Conservation (phyloP, 1,284 basidiomycete species). For the Earliella scabrosa region DNA sequence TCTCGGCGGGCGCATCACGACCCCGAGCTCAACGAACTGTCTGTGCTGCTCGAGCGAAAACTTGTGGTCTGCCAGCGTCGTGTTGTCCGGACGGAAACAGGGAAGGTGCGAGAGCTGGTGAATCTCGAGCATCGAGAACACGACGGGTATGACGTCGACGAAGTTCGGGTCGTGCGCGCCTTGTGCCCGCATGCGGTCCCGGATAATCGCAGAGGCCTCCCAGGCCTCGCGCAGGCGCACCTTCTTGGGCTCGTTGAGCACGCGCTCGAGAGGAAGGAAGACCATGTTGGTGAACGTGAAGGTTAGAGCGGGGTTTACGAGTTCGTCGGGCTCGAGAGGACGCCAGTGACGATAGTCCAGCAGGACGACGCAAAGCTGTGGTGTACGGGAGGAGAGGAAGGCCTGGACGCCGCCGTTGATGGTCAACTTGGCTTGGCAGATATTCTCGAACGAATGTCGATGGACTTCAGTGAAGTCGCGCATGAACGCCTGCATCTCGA, state of each 20-base stretch:
- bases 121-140: too few species aligned
- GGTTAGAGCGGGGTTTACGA: background rate
- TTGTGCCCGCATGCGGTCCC: background rate
- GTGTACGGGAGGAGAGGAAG: too few species aligned
- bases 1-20: background rate
- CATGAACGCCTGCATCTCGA: too few species aligned
- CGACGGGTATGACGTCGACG: conserved; percentile 7
- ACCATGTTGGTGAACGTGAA: background rate
- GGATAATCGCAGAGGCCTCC: conserved; percentile 1
- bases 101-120: conserved; percentile 4
- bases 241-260: background rate
- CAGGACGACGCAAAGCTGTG: conserved; percentile 7
- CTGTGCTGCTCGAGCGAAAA: conserved; percentile 1
- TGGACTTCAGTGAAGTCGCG: too few species aligned
- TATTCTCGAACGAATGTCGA: too few species aligned
- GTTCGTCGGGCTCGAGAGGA: background rate
- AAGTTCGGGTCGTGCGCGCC: conserved; percentile 1
- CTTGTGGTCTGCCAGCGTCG: background rate
- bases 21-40: conserved; percentile 8
- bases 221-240: background rate
- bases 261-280: conserved; percentile 8
- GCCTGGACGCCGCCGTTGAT: too few species aligned
- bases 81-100: background rate
- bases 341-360: conserved; percentile 2
- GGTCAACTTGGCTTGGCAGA: too few species aligned